Base-by-base conservation (phyloP, 1,284 basidiomycete species). In the Psilocybe mexicana region DNA sequence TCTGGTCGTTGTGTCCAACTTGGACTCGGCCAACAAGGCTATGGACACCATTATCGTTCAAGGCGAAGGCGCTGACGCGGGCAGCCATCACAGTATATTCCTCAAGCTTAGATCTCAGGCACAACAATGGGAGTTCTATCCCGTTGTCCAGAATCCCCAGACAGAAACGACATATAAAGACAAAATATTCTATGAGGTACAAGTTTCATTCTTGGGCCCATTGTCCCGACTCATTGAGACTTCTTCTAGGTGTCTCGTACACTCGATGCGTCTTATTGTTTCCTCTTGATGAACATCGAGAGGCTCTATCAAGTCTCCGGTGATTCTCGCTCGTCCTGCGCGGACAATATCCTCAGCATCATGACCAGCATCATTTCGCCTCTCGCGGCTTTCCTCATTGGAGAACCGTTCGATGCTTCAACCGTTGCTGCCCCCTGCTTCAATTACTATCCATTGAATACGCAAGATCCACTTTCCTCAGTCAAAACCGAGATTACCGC, bases 181-280 rank as follows among this genome's bases (percentile, higher is more conserved):
- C 28, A 48, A 30, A 48, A 23, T 48, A 4, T 48, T 33, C 18
- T 30, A 48, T 28, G 46, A 33, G 1, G n/a, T 18, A 18, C 14
- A 8, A 35, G 8, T 12, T 28, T 2, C 4, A 1, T 48, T 10
- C 3, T 23, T 23, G 5, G 4, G 26, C 3, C 44, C 14, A 48
- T 8, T 3, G 25, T 25, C 8, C 36, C 28, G n/a, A 33, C 25
- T 38, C 12, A 30, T 6, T 1, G 8, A 33, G 5, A 12, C 46
- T 48, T 30, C 14, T n/a, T 3, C 1, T 40, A 55, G 53, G 35
- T 55, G 10, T 55, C 53, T 7, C 26, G 46, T 25, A 26, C 53
- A 30, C 38, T 55, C 26, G 53, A 55, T 14, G 53, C 53, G 3
- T 44, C 18, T 2, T 55, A 48, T 10, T 55, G 53, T n/a, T 55